Percentiles rank a stretch among this genome's conserved stretches.
phyloP scores from a whole-genome alignment of 352 stramenopile species.

The Globisporangium ultimum region DNA sequence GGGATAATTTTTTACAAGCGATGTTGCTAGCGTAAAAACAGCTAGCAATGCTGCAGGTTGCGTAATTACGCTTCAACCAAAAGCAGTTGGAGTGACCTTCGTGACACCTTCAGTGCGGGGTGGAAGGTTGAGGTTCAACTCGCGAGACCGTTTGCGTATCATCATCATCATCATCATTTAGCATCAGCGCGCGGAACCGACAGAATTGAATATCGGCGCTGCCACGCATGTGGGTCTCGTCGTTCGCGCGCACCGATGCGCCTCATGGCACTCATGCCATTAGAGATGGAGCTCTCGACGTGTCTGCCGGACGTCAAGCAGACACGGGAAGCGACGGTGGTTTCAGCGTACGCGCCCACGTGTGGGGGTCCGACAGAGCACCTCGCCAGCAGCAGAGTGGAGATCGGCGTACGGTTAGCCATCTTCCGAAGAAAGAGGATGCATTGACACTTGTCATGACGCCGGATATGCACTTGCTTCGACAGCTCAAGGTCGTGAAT shows the following conservation, averaged over 20 bases:
- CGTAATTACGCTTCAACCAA: conserved; percentile 15
- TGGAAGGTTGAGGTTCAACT: conserved; percentile 11
- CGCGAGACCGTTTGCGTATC: conserved; percentile 29
- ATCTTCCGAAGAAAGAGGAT: conserved; percentile 11
- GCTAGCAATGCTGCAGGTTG: neutral
- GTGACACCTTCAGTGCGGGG: conserved; percentile 4
- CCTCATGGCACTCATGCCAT: neutral
- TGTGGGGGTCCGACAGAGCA: conserved; percentile 26
- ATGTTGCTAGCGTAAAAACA: conserved; percentile 15
- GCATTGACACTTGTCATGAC: conserved; percentile 34
- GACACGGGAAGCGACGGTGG: conserved; percentile 1
- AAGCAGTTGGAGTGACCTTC: conserved; percentile 6
- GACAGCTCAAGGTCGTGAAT: conserved; percentile 40
- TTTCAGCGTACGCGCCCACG: conserved; percentile 21
- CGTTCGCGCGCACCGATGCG: conserved; percentile 26
- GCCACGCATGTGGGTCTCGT: conserved; percentile 50
- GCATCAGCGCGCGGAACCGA: neutral
- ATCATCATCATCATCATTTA: conserved; percentile 9
- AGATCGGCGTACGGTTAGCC: neutral
- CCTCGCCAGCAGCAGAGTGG: neutral
- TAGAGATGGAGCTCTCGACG: neutral
- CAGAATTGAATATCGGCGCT: neutral
- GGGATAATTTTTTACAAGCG: conserved; percentile 9
- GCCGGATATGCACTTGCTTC: conserved; percentile 35
- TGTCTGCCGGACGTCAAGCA: neutral